Percentiles rank a stretch among this genome's conserved stretches.
phyloP scores from a whole-genome alignment of 352 stramenopile species.

The Pythium insidiosum region DNA sequence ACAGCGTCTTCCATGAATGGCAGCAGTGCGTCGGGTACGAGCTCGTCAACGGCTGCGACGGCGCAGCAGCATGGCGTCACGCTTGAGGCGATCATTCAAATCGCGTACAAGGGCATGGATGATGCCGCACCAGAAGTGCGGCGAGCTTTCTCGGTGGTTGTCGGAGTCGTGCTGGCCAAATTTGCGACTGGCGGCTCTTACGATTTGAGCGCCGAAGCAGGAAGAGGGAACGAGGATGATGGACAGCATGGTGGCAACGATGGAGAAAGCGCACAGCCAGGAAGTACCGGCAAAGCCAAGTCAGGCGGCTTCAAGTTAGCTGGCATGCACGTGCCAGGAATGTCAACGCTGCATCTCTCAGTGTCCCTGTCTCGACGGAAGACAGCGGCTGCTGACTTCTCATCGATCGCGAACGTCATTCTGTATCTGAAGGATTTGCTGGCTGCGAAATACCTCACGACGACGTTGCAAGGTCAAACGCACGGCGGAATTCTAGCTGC shows the following conservation, averaged over 20 bases:
- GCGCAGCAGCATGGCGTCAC: slow-evolving; percentile 16
- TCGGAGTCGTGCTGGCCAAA: slow-evolving; percentile 74
- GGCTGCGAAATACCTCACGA: slow-evolving; percentile 42
- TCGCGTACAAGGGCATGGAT: slow-evolving; percentile 72
- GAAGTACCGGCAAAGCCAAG: slow-evolving; percentile 32
- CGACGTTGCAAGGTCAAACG: slow-evolving; percentile 6
- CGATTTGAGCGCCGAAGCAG: slow-evolving; percentile 20
- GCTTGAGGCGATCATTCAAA: slow-evolving; percentile 63
- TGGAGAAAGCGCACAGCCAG: neutral
- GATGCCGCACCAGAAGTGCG: slow-evolving; percentile 54
- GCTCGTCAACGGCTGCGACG: neutral
- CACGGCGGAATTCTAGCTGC: slow-evolving; percentile 65
- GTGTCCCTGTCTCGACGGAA: slow-evolving; percentile 47
- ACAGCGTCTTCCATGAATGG: neutral
- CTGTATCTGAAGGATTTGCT: slow-evolving; percentile 76
- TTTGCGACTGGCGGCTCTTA: slow-evolving; percentile 44
- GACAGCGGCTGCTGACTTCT: slow-evolving; percentile 48
- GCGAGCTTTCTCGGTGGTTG: slow-evolving; percentile 50
- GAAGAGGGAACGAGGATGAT: slow-evolving; percentile 20
- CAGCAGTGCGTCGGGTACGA: neutral
- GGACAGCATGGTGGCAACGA: neutral
- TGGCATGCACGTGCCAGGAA: slow-evolving; percentile 45
- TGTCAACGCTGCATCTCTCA: slow-evolving; percentile 33
- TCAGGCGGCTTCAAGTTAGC: slow-evolving; percentile 56
- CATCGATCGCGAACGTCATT: slow-evolving; percentile 64